These are phyloP conservation scores for Russula dissimulans DNA, from an alignment of 768 basidiomycete species.

Conservation along the genomic window DNA sequence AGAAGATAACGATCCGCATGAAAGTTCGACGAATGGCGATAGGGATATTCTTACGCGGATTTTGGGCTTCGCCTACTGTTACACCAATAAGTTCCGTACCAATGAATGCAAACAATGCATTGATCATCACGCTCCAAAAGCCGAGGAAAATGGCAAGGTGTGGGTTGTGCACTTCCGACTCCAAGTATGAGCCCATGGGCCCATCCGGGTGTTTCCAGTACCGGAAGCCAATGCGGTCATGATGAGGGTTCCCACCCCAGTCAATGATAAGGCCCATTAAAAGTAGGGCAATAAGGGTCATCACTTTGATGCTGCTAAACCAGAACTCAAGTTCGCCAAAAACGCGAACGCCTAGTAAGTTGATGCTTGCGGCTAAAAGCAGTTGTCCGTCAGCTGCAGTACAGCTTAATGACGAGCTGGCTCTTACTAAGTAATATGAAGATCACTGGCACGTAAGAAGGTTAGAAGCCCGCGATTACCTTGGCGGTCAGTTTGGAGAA, in stretches of 20 bases:
- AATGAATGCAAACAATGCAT: slow-evolving; percentile 57
- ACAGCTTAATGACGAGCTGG: too few species aligned
- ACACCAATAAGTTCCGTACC: slow-evolving; percentile 75
- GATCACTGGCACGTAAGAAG: too few species aligned
- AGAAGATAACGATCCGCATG: slow-evolving; percentile 52
- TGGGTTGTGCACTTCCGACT: slow-evolving; percentile 29
- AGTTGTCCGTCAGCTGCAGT: not conserved
- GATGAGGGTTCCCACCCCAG: slow-evolving; percentile 37
- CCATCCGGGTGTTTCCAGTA: slow-evolving; percentile 43
- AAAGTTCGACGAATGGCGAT: slow-evolving; percentile 60
- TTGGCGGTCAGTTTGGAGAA: not conserved
- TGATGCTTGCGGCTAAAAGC: slow-evolving; percentile 40
- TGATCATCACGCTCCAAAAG: slow-evolving; percentile 61
- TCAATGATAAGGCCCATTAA: slow-evolving; percentile 32
- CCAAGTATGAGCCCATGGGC: slow-evolving; percentile 48
- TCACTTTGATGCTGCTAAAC: slow-evolving; percentile 62
- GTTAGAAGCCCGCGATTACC: too few species aligned
- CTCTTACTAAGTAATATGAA: too few species aligned
- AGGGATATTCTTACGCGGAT: slow-evolving; percentile 67
- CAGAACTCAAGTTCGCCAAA: slow-evolving; percentile 73
- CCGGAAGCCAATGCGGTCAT: slow-evolving; percentile 30
- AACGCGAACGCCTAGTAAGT: slow-evolving; percentile 53
- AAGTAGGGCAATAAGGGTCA: slow-evolving; percentile 40
- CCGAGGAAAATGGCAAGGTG: slow-evolving; percentile 49
- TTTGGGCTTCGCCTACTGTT: slow-evolving; percentile 44